phyloP scores from a whole-genome alignment of 352 stramenopile genomes.

The Blastocystis sp. region DNA sequence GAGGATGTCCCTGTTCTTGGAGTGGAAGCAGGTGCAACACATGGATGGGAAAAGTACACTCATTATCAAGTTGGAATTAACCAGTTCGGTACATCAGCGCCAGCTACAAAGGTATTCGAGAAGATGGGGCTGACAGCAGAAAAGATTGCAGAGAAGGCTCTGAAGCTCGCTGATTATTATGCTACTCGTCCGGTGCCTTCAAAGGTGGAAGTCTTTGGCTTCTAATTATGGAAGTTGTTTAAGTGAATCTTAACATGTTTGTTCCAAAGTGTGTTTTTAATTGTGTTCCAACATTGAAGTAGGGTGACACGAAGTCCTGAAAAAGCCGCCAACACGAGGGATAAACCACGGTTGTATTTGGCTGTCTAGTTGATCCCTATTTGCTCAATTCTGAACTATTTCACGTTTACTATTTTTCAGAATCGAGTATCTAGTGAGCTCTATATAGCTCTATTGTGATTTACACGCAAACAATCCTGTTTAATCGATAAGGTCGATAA shows the following conservation, averaged over 20 bases:
- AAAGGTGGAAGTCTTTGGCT: slow-evolving; percentile 49
- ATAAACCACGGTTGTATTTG: too few species aligned
- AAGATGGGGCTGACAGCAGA: slow-evolving; percentile 91
- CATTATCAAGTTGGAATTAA: slow-evolving; percentile 77
- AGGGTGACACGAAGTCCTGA: neutral
- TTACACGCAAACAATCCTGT: too few species aligned
- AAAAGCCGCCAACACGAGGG: neutral
- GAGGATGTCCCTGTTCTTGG: slow-evolving; percentile 88
- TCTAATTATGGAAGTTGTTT: slow-evolving; percentile 10
- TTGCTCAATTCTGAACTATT: neutral
- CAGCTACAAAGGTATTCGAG: slow-evolving; percentile 83
- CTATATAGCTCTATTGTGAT: too few species aligned
- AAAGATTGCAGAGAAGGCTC: slow-evolving; percentile 85
- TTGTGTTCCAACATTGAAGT: neutral
- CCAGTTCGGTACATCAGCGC: slow-evolving; percentile 83
- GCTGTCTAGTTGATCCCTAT: neutral
- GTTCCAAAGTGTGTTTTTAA: neutral
- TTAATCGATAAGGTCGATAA: neutral
- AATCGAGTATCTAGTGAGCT: neutral
- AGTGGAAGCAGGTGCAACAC: slow-evolving; percentile 87
- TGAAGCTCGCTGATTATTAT: slow-evolving; percentile 78
- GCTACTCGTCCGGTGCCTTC: neutral
- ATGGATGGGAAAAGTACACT: slow-evolving; percentile 72
- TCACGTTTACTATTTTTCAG: neutral
- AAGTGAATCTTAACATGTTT: neutral